phyloP scores from a whole-genome alignment of 2,329 filamentous ascomycete species.

The Penicillium sp. region DNA sequence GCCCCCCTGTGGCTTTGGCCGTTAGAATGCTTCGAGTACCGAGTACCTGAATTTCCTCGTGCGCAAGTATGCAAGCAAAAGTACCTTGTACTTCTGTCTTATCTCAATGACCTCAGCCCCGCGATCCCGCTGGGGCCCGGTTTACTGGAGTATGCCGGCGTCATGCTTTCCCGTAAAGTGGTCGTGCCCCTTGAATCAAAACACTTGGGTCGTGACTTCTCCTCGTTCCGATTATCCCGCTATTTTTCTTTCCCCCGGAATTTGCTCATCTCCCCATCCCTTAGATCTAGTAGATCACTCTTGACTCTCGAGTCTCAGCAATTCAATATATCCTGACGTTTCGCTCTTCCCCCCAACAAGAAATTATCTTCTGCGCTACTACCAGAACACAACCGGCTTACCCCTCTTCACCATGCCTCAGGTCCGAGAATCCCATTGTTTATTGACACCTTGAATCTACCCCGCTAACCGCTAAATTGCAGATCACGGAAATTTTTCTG shows the following conservation, averaged over 20 bases:
- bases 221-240: background rate
- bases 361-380: background rate
- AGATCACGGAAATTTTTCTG: slow-evolving; percentile 72
- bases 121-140: slow-evolving; percentile 15
- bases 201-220: slow-evolving; percentile 8
- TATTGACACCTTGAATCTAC: slow-evolving; percentile 4
- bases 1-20: background rate
- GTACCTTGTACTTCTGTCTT: slow-evolving; percentile 8
- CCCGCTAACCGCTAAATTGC: slow-evolving; percentile 19
- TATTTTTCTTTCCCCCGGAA: background rate
- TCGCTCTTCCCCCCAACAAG: slow-evolving; percentile 1
- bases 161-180: slow-evolving; percentile 15
- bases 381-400: background rate
- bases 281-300: background rate
- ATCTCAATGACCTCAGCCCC: slow-evolving; percentile 13
- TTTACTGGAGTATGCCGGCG: slow-evolving; percentile 17
- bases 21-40: background rate
- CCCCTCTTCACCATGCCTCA: slow-evolving; percentile 33
- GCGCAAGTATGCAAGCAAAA: background rate
- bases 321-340: background rate
- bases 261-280: background rate
- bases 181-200: slow-evolving; percentile 5
- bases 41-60: background rate
- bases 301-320: background rate
- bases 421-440: slow-evolving; percentile 24